phyloP scores from a whole-genome alignment of 2,329 filamentous ascomycete genomes.

The Aotearoamyces nothofagi region DNA sequence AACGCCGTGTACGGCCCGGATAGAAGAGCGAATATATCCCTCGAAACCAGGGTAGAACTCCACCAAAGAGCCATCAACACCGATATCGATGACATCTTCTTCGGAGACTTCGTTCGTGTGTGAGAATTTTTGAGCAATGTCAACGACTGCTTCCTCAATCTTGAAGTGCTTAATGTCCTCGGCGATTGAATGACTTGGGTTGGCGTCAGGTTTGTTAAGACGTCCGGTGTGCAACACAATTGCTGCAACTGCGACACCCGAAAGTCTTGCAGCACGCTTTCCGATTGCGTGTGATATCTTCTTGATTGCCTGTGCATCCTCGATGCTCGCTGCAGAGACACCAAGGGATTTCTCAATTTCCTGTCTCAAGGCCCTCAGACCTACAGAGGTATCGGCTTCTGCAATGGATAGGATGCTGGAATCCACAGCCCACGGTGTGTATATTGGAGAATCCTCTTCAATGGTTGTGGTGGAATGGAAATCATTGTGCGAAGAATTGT shows the following conservation, averaged over 20 bases:
- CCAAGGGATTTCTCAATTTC: conserved; percentile 63
- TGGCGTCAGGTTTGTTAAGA: conserved; percentile 31
- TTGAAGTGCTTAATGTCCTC: conserved; percentile 14
- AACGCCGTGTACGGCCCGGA: conserved; percentile 63
- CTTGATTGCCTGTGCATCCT: conserved; percentile 83
- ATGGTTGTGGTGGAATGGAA: conserved; percentile 56
- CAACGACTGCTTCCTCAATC: conserved; percentile 10
- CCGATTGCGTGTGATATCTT: conserved; percentile 70
- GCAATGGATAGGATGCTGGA: conserved; percentile 81
- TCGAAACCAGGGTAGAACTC: conserved; percentile 94
- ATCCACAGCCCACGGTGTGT: conserved; percentile 77
- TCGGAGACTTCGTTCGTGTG: conserved; percentile 5
- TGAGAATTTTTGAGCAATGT: conserved; percentile 14
- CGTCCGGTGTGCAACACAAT: conserved; percentile 70
- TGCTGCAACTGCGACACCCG: conserved; percentile 76
- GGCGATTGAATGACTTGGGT: conserved; percentile 11
- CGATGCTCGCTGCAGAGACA: conserved; percentile 59
- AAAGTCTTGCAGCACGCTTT: conserved; percentile 73
- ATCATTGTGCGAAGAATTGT: conserved; percentile 57
- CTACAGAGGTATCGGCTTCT: conserved; percentile 61
- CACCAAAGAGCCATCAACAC: conserved; percentile 86
- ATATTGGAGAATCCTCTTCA: conserved; percentile 48
- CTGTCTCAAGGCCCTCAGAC: conserved; percentile 59
- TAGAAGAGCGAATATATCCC: conserved; percentile 70
- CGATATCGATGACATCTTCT: conserved; percentile 63